These are phyloP conservation scores for Corymbia citriodora DNA, from an alignment of 441 rosid species.

Conservation along the genomic window DNA sequence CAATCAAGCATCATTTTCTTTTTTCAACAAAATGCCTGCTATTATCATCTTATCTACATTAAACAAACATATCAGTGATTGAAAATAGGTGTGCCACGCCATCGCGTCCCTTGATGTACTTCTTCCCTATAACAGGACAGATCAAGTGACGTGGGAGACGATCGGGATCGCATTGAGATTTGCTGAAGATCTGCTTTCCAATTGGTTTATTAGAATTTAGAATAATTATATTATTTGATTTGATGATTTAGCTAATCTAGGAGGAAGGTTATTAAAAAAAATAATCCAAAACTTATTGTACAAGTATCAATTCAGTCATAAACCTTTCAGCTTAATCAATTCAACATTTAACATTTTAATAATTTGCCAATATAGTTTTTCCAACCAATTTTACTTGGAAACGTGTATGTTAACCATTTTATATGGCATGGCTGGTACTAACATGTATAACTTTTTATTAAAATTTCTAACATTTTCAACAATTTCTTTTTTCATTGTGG, in stretches of 20 bases:
- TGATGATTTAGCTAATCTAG: neutral
- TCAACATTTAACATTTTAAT: no score
- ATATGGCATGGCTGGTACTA: fast-evolving
- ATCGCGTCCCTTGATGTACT: neutral
- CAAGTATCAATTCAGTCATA: fast-evolving
- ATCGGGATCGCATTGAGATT: neutral
- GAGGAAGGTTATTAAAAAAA: neutral
- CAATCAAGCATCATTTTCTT: neutral
- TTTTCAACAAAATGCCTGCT: neutral
- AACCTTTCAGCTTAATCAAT: no score
- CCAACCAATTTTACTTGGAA: neutral
- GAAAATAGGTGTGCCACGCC: neutral
- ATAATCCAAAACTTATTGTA: no score
- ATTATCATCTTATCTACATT: neutral
- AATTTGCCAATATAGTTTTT: no score
- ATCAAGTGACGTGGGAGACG: neutral
- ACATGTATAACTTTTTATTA: no score
- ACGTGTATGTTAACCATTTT: no score
- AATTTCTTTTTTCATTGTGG: neutral
- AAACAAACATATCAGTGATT: neutral
- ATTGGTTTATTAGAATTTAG: neutral
- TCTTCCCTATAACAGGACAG: neutral
- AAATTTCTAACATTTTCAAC: no score
- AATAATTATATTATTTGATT: neutral
- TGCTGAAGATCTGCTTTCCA: neutral